Base-by-base conservation (phyloP, 2,329 filamentous ascomycete genomes). In the Nigrograna mackinnonii region DNA sequence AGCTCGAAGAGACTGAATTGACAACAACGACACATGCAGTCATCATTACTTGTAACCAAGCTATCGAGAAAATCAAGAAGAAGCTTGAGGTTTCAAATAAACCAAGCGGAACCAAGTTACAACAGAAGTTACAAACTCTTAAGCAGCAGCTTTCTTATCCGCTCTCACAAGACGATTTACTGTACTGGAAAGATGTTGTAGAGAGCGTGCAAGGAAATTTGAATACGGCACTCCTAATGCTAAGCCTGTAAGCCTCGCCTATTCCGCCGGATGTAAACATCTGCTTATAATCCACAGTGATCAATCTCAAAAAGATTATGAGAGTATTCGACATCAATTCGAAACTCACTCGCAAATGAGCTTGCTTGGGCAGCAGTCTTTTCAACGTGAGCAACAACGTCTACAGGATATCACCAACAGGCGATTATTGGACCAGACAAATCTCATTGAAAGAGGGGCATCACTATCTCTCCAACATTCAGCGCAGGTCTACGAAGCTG, bases 141-240 rank as follows among this genome's bases (percentile, higher is more conserved):
- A 36, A 36, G 21, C 21, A n/a, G 21, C 31, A 17, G 7, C 22
- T 41, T 5, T 13, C 24, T 11, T 41, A 35, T 18, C 39, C 39
- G 9, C 36, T 41, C 21, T n/a, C 21, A 31, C 39, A 35, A 5
- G 39, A 41, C 5, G 33, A 41, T n/a, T 4, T 41, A 4, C 7
- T 31, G 9, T 36, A 19, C 33, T 30, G 19, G 21, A 41, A 41
- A 24, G 9, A 30, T 9, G 16, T 36, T 20, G 14, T 41, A 6
- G 32, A 35, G 22, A 31, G 32, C 17, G 14, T 36, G 7, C 21
- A 41, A 21, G 7, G 32, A 16, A 28, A 35, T 31, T 22, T 41
- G 12, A 22, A 35, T 14, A 34, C 38, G 11, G 28, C 38, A 12
- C 28, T 40, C 5, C n/a, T 22, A 17, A 19, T 18, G 3, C 26